Evolutionary conservation across 768 basidiomycete species (phyloP).

Genomic region (Asterophora parasitica): DNA sequence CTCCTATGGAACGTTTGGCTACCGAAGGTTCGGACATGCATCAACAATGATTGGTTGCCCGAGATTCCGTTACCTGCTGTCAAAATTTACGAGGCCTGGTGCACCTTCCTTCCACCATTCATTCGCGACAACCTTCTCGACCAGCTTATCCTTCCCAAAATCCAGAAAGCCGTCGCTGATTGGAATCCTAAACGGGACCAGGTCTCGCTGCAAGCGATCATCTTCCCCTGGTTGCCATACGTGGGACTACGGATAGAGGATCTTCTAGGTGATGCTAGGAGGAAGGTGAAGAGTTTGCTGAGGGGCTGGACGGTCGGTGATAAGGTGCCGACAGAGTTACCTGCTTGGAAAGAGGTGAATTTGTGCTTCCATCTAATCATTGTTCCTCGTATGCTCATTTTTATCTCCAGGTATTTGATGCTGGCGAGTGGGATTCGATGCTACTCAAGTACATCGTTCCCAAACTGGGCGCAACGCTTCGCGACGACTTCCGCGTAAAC

Average conservation of each 20-base stretch:
- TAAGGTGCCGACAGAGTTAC: conserved; percentile 69
- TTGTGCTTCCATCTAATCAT: background rate
- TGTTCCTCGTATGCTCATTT: conserved; percentile 2
- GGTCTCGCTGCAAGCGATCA: conserved; percentile 66
- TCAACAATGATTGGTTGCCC: conserved; percentile 95
- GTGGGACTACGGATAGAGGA: conserved; percentile 80
- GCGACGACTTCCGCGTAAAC: conserved; percentile 85
- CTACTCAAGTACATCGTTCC: conserved; percentile 90
- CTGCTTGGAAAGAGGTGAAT: conserved; percentile 78
- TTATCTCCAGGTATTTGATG: conserved; percentile 58
- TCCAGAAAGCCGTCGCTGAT: conserved; percentile 74
- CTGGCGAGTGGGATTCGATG: conserved; percentile 85
- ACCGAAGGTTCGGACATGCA: conserved; percentile 85
- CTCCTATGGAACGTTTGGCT: conserved; percentile 94
- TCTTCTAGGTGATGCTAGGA: conserved; percentile 79
- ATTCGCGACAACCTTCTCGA: conserved; percentile 94
- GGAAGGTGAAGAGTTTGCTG: conserved; percentile 79
- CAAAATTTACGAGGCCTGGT: conserved; percentile 85
- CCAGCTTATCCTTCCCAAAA: conserved; percentile 92
- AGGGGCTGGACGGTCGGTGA: conserved; percentile 72
- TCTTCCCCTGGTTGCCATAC: conserved; percentile 95
- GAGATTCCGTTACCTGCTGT: conserved; percentile 69
- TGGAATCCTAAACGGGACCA: conserved; percentile 68
- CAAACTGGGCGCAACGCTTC: conserved; percentile 77
- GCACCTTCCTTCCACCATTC: conserved; percentile 81